phyloP scores from a whole-genome alignment of 306 rosid species.

The Casuarina glauca region DNA sequence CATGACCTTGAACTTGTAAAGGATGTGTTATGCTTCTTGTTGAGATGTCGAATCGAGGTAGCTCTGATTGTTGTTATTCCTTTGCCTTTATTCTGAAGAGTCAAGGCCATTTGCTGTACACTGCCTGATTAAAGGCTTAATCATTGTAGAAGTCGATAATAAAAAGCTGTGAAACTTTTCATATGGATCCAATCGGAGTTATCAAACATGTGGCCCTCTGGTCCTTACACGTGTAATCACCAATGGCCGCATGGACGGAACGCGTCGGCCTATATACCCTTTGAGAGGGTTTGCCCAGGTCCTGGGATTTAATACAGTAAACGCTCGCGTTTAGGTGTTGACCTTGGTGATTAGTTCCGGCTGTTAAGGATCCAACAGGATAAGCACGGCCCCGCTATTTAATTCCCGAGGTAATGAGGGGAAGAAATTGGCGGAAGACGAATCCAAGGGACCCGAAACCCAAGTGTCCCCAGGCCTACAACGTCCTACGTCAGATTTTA shows the following conservation, averaged over 20 bases:
- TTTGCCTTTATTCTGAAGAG: background rate
- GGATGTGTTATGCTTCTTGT: background rate
- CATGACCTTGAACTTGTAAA: background rate
- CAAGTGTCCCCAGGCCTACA: constrained; percentile 31
- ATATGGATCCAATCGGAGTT: too few species aligned
- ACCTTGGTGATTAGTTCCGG: background rate
- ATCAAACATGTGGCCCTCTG: too few species aligned
- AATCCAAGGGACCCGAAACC: background rate
- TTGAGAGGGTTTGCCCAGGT: too few species aligned
- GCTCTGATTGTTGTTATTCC: constrained; percentile 5
- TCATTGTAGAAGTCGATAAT: background rate
- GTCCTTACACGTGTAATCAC: background rate
- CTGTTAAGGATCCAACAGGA: background rate
- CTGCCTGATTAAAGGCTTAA: background rate
- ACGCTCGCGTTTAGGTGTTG: background rate
- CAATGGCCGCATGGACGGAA: background rate
- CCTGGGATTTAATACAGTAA: background rate
- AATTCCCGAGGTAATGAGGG: background rate
- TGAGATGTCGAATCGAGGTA: background rate
- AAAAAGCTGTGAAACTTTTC: too few species aligned
- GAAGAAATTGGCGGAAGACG: background rate
- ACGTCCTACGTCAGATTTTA: constrained; percentile 47
- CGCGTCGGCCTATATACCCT: background rate
- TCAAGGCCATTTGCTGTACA: background rate
- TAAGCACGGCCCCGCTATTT: background rate